These are phyloP conservation scores for Cladosporium oxysporum DNA, from an alignment of 2,329 filamentous ascomycete species.

Conservation along the genomic window DNA sequence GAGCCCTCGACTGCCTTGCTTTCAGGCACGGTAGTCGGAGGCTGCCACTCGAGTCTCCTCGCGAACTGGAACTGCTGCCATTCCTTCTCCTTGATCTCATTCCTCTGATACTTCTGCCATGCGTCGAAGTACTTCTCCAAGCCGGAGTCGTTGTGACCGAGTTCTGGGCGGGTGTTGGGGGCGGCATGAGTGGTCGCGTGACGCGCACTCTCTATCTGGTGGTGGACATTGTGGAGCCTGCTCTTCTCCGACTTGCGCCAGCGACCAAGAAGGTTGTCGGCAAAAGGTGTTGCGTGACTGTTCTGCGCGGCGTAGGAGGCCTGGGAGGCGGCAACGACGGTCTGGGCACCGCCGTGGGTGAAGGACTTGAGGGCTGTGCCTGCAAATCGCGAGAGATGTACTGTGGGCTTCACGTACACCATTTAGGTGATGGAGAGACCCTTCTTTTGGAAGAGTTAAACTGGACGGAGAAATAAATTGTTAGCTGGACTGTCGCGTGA, in stretches of 20 bases:
- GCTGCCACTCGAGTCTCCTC: conserved; percentile 87
- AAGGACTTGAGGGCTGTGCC: conserved; percentile 69
- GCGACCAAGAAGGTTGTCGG: conserved; percentile 51
- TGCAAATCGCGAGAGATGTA: conserved; percentile 90
- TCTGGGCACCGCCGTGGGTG: conserved; percentile 97
- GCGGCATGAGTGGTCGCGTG: conserved; percentile 39
- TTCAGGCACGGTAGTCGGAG: conserved; percentile 43
- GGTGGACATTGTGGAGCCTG: conserved; percentile 34
- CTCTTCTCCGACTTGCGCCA: conserved; percentile 44
- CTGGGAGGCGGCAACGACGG: conserved; percentile 92
- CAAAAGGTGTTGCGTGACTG: conserved; percentile 57
- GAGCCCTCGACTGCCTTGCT: conserved; percentile 33
- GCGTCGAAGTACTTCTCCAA: conserved; percentile 91
- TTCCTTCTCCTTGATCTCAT: conserved; percentile 78
- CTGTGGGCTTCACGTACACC: conserved; percentile 68
- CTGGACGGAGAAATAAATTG: conserved; percentile 34
- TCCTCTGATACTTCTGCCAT: conserved; percentile 74
- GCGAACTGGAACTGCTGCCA: conserved; percentile 92
- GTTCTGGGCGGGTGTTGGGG: conserved; percentile 36
- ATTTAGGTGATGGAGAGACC: conserved; percentile 79
- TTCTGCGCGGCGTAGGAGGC: conserved; percentile 71
- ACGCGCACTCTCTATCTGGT: conserved; percentile 36
- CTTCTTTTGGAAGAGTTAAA: conserved; percentile 59
- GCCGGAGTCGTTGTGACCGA: conserved; percentile 50
- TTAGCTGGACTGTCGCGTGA: conserved; percentile 21